Evolutionary conservation across 1,284 basidiomycete species (phyloP).

Genomic region (Cryptococcus sp.): DNA sequence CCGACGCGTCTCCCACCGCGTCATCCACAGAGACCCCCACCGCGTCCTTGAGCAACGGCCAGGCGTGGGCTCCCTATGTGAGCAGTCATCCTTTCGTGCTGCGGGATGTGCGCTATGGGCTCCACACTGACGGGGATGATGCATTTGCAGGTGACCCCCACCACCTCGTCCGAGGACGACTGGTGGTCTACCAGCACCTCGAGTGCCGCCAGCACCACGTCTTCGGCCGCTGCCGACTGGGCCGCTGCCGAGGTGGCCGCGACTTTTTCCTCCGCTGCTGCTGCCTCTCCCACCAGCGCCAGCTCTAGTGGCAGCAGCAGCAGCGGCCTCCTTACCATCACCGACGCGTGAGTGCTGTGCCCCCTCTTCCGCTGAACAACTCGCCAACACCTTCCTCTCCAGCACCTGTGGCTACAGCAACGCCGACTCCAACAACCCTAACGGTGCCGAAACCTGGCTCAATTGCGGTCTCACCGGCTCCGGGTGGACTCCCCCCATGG

Average conservation of each 20-base stretch:
- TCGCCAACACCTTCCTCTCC: background rate
- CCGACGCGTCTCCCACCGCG: constrained; percentile 1
- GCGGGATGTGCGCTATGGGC: too few species aligned
- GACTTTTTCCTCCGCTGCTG: constrained; percentile 3
- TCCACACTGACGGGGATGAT: too few species aligned
- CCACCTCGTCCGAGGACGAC: background rate
- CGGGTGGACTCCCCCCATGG: constrained; percentile 43
- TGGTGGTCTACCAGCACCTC: constrained; percentile 1
- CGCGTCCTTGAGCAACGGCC: background rate
- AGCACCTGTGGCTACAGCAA: constrained; percentile 38
- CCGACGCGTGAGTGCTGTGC: constrained; percentile 21
- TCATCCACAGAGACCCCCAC: constrained; percentile 4
- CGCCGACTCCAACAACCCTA: constrained; percentile 56
- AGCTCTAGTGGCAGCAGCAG: background rate
- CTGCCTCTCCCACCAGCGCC: background rate
- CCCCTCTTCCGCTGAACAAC: background rate
- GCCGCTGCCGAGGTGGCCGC: constrained; percentile 4
- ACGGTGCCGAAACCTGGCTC: constrained; percentile 70
- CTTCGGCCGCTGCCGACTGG: background rate
- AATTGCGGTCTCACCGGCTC: constrained; percentile 65
- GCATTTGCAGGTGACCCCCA: too few species aligned
- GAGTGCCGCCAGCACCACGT: constrained; percentile 2
- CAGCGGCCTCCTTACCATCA: constrained; percentile 14
- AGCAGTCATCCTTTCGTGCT: background rate
- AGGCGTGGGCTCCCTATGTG: constrained; percentile 9